A percentile compares a stretch with the other conserved stretches of the same genome.
Conservation (phyloP, 805 yeast species). For the Metschnikowia amazonensis region DNA sequence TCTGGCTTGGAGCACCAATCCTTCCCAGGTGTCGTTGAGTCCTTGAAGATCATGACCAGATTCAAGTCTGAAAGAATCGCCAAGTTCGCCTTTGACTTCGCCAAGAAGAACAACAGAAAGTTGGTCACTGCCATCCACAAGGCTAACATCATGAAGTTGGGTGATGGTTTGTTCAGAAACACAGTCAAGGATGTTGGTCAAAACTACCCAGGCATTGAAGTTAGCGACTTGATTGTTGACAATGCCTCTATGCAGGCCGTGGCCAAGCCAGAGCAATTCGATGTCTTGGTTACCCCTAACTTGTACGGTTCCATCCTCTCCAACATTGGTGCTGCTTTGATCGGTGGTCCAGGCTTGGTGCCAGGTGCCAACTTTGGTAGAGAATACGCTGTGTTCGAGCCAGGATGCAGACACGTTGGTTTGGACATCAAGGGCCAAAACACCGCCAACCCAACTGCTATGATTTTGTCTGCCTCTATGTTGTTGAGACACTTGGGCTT, state of each 20-base stretch:
- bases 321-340: constrained; percentile 94
- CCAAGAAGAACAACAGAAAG: constrained; percentile 86
- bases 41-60: constrained; percentile 90
- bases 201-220: constrained; percentile 79
- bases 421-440: constrained; percentile 91
- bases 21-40: constrained; percentile 96
- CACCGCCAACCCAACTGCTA: constrained; percentile 97
- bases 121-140: constrained; percentile 96
- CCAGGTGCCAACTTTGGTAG: constrained; percentile 99
- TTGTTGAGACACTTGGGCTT: constrained; percentile 94
- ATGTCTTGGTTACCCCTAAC: constrained; percentile 96
- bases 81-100: constrained; percentile 94
- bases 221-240: constrained; percentile 93
- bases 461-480: constrained; percentile 88
- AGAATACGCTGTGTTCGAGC: constrained; percentile 96
- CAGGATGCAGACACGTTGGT: constrained; percentile 99
- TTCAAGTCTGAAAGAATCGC: constrained; percentile 96
- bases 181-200: constrained; percentile 82
- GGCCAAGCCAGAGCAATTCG: constrained; percentile 96
- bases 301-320: constrained; percentile 96
- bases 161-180: constrained; percentile 96
- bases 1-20: constrained; percentile 98
- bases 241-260: constrained; percentile 99
- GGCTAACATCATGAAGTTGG: constrained; percentile 98
- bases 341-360: constrained; percentile 98